Conservation (phyloP, 768 basidiomycete genomes). For the Chiua virens region DNA sequence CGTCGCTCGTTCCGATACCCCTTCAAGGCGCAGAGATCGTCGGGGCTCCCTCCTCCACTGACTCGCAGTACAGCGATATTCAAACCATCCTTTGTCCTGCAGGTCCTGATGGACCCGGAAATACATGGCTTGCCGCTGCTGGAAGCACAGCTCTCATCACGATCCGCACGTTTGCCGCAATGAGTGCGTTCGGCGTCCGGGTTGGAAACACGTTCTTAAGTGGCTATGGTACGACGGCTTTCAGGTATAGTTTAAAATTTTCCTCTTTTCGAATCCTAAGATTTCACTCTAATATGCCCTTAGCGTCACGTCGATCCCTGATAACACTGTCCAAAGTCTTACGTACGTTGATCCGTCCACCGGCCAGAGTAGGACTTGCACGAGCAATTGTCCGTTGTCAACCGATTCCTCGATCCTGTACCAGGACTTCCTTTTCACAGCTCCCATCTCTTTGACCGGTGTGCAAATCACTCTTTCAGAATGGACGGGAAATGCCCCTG, state of each 20-base stretch:
- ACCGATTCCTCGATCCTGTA: conserved; percentile 76
- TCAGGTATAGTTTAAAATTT: conserved; percentile 54
- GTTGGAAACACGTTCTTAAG: conserved; percentile 88
- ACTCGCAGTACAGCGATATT: conserved; percentile 62
- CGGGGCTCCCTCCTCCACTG: conserved; percentile 62
- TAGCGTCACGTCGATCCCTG: conserved; percentile 86
- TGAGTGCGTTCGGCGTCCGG: conserved; percentile 77
- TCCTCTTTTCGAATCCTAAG: neutral
- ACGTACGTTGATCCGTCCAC: conserved; percentile 76
- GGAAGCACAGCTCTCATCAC: conserved; percentile 72
- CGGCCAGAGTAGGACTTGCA: conserved; percentile 75
- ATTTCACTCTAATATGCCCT: conserved; percentile 8
- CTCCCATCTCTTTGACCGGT: conserved; percentile 72
- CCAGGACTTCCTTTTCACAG: conserved; percentile 89
- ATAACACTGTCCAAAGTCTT: conserved; percentile 77
- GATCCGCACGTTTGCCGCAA: conserved; percentile 68
- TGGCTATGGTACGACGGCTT: conserved; percentile 81
- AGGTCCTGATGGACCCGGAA: conserved; percentile 75
- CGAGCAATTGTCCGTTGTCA: conserved; percentile 74
- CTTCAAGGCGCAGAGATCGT: conserved; percentile 56
- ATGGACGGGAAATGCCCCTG: conserved; percentile 75
- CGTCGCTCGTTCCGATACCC: conserved; percentile 83
- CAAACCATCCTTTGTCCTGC: conserved; percentile 79
- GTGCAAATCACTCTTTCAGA: conserved; percentile 79
- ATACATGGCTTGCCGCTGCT: conserved; percentile 83